phyloP scores from a whole-genome alignment of 768 basidiomycete species.

The Amanita exitialis region DNA sequence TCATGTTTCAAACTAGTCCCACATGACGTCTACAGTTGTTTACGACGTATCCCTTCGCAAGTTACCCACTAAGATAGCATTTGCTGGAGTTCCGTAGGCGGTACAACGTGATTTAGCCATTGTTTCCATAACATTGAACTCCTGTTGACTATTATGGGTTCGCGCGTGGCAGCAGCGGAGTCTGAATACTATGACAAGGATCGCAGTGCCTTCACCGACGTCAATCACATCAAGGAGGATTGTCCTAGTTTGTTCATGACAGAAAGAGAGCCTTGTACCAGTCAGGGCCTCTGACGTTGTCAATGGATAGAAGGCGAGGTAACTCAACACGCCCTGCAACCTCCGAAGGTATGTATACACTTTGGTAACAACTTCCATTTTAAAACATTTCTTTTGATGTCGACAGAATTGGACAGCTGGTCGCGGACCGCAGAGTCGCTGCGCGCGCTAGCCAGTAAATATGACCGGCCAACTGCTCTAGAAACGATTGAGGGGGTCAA shows the following conservation, averaged over 20 bases:
- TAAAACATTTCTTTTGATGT: constrained; percentile 4
- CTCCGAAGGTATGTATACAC: constrained; percentile 51
- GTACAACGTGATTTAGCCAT: neutral
- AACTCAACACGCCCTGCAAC: constrained; percentile 55
- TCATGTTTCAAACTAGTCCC: neutral
- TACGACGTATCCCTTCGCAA: constrained; percentile 79
- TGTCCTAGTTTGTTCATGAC: constrained; percentile 7
- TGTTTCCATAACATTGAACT: neutral
- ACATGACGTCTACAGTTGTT: constrained; percentile 41
- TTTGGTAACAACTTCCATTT: constrained; percentile 6
- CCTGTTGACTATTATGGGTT: neutral
- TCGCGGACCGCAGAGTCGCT: constrained; percentile 55
- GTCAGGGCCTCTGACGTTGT: constrained; percentile 2
- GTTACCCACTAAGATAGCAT: constrained; percentile 19
- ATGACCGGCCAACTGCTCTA: constrained; percentile 33
- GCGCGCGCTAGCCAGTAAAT: constrained; percentile 42
- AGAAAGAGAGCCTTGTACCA: constrained; percentile 2
- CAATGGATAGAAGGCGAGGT: constrained; percentile 62
- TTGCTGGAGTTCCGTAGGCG: neutral
- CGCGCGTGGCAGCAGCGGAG: constrained; percentile 5
- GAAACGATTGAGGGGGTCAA: constrained; percentile 69
- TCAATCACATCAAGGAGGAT: constrained; percentile 10
- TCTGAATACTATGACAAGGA: constrained; percentile 6
- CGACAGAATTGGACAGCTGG: constrained; percentile 72
- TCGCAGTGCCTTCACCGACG: constrained; percentile 5